Percentiles rank a stretch among this genome's conserved stretches.
Conservation (phyloP, 2,329 filamentous ascomycete genomes). For the Colletotrichum sp. region DNA sequence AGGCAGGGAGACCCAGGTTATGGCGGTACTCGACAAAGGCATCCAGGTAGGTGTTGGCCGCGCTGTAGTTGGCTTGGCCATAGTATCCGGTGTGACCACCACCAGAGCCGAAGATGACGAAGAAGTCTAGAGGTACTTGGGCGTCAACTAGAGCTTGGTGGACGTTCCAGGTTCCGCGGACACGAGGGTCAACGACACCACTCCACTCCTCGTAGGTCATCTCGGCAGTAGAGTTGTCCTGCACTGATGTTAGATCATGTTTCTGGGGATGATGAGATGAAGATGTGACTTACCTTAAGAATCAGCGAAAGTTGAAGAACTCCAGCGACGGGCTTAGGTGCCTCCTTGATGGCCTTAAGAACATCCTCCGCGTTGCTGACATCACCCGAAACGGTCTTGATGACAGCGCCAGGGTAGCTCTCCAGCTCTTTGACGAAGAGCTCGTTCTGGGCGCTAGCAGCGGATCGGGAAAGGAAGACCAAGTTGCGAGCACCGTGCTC, state of each 20-base stretch:
- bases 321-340: not conserved
- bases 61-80: slow-evolving; percentile 44
- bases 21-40: slow-evolving; percentile 40
- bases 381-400: slow-evolving; percentile 1
- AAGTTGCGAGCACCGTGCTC: slow-evolving; percentile 32
- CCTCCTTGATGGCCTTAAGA: not conserved
- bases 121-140: slow-evolving; percentile 37
- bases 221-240: slow-evolving; percentile 21
- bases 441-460: not conserved
- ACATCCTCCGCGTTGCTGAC: not conserved
- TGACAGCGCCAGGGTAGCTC: not conserved
- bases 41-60: slow-evolving; percentile 46
- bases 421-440: slow-evolving; percentile 24
- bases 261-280: fast-evolving
- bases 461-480: slow-evolving; percentile 31
- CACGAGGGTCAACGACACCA: slow-evolving; percentile 36
- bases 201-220: slow-evolving; percentile 42
- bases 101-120: slow-evolving; percentile 54
- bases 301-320: slow-evolving; percentile 2
- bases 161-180: slow-evolving; percentile 45
- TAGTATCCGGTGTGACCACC: slow-evolving; percentile 45
- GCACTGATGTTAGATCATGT: not conserved
- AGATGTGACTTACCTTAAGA: not conserved
- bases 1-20: slow-evolving; percentile 38
- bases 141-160: slow-evolving; percentile 30